Conservation (phyloP, 805 yeast species). For the Wickerhamomyces ciferrii region DNA sequence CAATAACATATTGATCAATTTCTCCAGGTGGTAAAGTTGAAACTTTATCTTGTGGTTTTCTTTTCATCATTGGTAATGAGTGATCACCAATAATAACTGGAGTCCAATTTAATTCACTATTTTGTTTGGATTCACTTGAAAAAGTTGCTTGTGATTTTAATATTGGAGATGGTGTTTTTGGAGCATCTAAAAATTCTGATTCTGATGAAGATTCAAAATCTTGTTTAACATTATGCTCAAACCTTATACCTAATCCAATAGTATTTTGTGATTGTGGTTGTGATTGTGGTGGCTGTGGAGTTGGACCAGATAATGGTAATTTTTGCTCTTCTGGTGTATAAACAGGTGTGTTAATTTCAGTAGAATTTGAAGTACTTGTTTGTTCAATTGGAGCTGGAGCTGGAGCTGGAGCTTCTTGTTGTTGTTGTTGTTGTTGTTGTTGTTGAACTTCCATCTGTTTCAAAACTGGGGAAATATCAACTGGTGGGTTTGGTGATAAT, state of each 20-base stretch:
- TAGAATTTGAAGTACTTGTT: not conserved
- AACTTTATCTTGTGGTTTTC: conserved; percentile 23
- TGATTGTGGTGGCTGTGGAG: conserved; percentile 1
- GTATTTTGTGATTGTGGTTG: not conserved
- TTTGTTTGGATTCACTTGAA: conserved; percentile 9
- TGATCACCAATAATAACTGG: conserved; percentile 17
- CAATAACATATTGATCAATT: conserved; percentile 75
- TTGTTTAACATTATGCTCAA: conserved; percentile 1
- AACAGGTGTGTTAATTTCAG: not conserved
- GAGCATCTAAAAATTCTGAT: conserved; percentile 26
- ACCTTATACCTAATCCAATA: conserved; percentile 1
- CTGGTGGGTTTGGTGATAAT: not conserved
- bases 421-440: not conserved
- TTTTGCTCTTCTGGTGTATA: conserved; percentile 1
- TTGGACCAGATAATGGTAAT: not conserved
- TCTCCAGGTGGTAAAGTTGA: conserved; percentile 87
- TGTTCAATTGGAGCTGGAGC: not conserved
- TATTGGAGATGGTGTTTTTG: conserved; percentile 40
- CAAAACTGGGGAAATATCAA: conserved; percentile 1
- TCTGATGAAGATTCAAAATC: conserved; percentile 12
- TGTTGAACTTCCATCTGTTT: not conserved
- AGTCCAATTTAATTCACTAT: conserved; percentile 16
- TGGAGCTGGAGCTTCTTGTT: not conserved
- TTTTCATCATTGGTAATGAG: conserved; percentile 8
- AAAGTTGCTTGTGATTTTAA: conserved; percentile 29